Evolutionary conservation across 1,139 yeast species (phyloP), one percentile per base, ranked within the genome.

Genomic region (Pichia sp.): DNA sequence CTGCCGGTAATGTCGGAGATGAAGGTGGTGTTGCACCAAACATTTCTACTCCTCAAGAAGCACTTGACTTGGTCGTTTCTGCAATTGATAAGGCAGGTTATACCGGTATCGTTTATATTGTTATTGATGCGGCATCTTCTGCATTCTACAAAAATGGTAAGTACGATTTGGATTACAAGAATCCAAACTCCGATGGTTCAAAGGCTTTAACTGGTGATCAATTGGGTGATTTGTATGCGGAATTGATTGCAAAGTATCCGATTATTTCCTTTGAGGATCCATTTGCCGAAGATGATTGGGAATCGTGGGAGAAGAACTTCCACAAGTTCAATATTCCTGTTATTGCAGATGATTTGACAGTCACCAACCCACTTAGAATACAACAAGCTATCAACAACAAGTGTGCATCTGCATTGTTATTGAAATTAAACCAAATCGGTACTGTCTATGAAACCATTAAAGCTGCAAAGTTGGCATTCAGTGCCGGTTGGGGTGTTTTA

Each of bases 11-110:
- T 77, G 97, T 91, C 69, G 98, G 98, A 82, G 98, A 91, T 75
- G 97, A 91, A 80, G 97, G 98, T 83, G 98, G 98, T 81, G 96
- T 91, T 78, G 97, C 97, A 65, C 98, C 98, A 72, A 87, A 88
- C 74, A 83, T 91, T 63, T 79, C 84, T 59, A 80, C 96, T 62
- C 90, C 98, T 68, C 87, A 81, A 72, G 97, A 91, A 79, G 97
- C 97, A 61, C 78, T 91, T 63, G 96, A 90, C 76, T 84, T 91
- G 71, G 88, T 91, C 70, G 79, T 81, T 63, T 83, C 74, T 58
- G 88, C 97, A 67, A 90, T 91, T 71, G 86, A 83, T 68, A 71
- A 75, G 61, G 96, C 97, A 60, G 98, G 98, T 67, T 89, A 90
- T 85, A 83, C 82, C 58, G 97, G 96, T 72, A 75, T 81, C 75